Percentiles rank a stretch among this genome's conserved stretches.
phyloP scores from a whole-genome alignment of 176 grass and related monocot species.

The Cocos nucifera region DNA sequence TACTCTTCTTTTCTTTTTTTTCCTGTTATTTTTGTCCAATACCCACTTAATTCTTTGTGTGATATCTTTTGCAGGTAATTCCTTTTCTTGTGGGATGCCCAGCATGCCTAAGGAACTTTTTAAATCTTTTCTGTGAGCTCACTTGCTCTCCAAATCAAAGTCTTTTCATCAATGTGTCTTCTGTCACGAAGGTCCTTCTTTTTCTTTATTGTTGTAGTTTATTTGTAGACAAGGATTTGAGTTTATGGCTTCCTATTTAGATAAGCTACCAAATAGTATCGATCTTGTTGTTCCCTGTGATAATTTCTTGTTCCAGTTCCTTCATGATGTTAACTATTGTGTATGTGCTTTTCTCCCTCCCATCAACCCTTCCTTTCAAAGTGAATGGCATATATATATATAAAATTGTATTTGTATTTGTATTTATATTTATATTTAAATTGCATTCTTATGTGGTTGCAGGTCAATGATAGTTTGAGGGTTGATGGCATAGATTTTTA shows the following conservation, averaged over 20 bases:
- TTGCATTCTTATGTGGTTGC: conserved; percentile 21
- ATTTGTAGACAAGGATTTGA: no score
- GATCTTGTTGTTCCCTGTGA: no score
- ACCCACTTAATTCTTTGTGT: conserved; percentile 9
- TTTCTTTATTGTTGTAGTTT: conserved; percentile 6
- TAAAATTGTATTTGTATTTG: no score
- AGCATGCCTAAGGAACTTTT: conserved; percentile 96
- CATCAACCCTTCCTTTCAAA: no score
- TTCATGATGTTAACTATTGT: no score
- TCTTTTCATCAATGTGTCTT: conserved; percentile 95
- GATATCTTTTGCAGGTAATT: conserved; percentile 57
- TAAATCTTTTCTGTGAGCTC: conserved; percentile 91
- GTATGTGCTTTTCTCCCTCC: no score
- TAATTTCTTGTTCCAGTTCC: no score
- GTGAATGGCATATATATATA: no score
- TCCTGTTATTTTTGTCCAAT: conserved; percentile 3
- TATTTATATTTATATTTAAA: no score
- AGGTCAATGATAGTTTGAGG: conserved; percentile 63
- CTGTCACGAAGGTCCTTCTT: conserved; percentile 51
- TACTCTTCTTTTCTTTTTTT: conserved; percentile 12
- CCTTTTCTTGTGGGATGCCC: conserved; percentile 99
- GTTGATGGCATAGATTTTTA: conserved; percentile 81
- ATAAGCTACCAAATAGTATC: no score
- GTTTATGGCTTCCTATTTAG: no score
- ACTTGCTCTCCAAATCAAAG: conserved; percentile 96